These are phyloP conservation scores for Bryoerythrophyllum caledonicum DNA, from an alignment of 225 moss, liverwort and hornwort genomes.

Conservation along the genomic window DNA sequence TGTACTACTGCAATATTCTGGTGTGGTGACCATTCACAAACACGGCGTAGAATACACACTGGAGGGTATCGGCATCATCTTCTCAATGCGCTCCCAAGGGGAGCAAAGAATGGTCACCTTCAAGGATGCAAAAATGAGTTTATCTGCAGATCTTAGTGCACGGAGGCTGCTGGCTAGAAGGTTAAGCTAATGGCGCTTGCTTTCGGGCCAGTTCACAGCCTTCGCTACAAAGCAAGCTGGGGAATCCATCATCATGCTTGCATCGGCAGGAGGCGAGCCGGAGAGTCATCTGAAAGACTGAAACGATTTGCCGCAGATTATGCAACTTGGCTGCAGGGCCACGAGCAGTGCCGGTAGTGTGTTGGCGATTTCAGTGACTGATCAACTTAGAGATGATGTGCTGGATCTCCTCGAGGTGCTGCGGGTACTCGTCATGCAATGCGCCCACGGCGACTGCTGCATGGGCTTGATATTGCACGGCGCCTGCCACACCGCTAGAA, in stretches of 20 bases:
- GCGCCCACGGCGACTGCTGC: no score
- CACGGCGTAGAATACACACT: conserved; percentile 35
- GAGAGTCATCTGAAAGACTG: neutral
- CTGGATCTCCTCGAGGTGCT: no score
- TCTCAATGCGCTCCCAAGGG: conserved; percentile 27
- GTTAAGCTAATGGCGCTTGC: neutral
- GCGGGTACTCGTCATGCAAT: no score
- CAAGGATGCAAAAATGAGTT: conserved; percentile 15
- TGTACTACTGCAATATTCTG: conserved; percentile 3
- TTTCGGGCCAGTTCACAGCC: neutral
- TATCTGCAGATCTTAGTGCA: conserved; percentile 23
- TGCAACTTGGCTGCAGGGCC: no score
- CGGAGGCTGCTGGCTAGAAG: conserved; percentile 5
- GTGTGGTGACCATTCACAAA: conserved; percentile 2
- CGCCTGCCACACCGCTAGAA: no score
- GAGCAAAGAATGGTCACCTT: conserved; percentile 22
- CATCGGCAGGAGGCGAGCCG: neutral
- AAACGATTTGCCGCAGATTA: conserved; percentile 3
- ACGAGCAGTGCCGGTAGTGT: no score
- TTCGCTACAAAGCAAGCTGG: neutral
- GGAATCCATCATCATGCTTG: no score
- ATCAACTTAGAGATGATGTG: conserved; percentile 6
- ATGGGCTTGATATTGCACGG: no score
- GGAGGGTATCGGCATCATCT: conserved; percentile 13
- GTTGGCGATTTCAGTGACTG: neutral